Percentiles rank a stretch among this genome's conserved stretches.
phyloP scores from a whole-genome alignment of 2,329 filamentous ascomycete genomes.

The Neonectria punicea region DNA sequence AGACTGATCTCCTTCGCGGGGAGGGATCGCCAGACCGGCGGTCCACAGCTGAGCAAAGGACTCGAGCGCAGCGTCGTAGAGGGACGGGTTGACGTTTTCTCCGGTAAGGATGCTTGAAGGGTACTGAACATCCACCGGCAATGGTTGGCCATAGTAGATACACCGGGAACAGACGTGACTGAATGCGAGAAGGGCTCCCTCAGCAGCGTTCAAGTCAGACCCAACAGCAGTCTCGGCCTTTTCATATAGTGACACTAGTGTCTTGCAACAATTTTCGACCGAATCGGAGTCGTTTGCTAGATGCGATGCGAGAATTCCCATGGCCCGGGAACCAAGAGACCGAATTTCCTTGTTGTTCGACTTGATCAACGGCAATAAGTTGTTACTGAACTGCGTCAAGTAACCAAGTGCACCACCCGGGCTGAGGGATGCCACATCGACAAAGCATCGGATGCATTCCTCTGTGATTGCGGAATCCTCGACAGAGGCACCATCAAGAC shows the following conservation, averaged over 20 bases:
- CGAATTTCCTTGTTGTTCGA: constrained; percentile 79
- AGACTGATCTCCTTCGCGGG: constrained; percentile 42
- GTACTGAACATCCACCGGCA: constrained; percentile 43
- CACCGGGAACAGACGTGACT: constrained; percentile 56
- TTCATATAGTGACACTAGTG: constrained; percentile 57
- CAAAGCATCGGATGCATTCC: constrained; percentile 62
- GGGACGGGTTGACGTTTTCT: constrained; percentile 45
- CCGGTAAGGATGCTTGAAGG: constrained; percentile 48
- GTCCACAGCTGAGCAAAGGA: constrained; percentile 59
- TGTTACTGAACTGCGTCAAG: constrained; percentile 59
- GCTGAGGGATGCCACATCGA: constrained; percentile 62
- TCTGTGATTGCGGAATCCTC: constrained; percentile 56
- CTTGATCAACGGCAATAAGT: constrained; percentile 69
- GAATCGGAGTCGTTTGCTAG: constrained; percentile 52
- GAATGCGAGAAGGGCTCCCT: constrained; percentile 59
- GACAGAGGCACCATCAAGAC: constrained; percentile 66
- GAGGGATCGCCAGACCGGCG: constrained; percentile 53
- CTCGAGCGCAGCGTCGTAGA: constrained; percentile 58
- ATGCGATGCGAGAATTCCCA: constrained; percentile 82
- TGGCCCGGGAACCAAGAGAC: constrained; percentile 72
- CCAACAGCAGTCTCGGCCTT: constrained; percentile 55
- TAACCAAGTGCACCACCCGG: constrained; percentile 62
- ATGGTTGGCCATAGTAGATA: constrained; percentile 54
- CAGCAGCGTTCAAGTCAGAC: constrained; percentile 55
- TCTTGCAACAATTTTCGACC: constrained; percentile 40